Evolutionary conservation across 192 early-diverging fungal species (phyloP), one percentile per base, ranked within the genome.

Genomic region (Backusella parvicylindrica): DNA sequence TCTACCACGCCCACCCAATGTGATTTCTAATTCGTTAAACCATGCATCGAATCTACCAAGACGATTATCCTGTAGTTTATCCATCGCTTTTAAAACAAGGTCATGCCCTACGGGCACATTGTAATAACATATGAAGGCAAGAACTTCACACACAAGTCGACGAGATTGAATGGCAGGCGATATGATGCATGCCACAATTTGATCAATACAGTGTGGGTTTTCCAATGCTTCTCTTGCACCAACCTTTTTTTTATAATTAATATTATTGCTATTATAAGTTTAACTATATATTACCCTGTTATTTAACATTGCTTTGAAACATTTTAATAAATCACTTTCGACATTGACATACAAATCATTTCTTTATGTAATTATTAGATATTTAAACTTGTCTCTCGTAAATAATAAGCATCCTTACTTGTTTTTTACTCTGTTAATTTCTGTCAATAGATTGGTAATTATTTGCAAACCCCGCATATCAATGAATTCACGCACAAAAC

Each of bases 401-500:
- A 31, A 66, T 66, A 23, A 41, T 7, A 21, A 49, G 23, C 11
- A 18, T 64, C 53, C 81, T 79, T 83, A 89, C 86, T 85, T 84
- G 50, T 82, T 77, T 31, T 81, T 79, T 16, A 81, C 75, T 65
- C 81, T 76, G 49, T 86, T 94, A 35, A 94, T 71, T 15, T 82
- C 84, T 12, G 84, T 86, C 53, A 94, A 84, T 73, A 86, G 83
- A 36, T 91, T 88, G 0, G 91, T 88, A 37, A 94, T 85, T 50
- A 90, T 86, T 28, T 89, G 87, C 7, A 91, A 83, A 1, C 93
- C 93, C 68, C 88, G 87, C 64, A 87, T 88, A 37, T 94, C 91
- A 70, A 94, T 92, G 84, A 93, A 94, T 76, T 89, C 85, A 75
- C 88, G 84, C 21, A 94, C 92, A 92, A 92, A 94, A 16, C 87